Conservation (phyloP, 176 grass and related monocot genomes). For the Musa beccarii region DNA sequence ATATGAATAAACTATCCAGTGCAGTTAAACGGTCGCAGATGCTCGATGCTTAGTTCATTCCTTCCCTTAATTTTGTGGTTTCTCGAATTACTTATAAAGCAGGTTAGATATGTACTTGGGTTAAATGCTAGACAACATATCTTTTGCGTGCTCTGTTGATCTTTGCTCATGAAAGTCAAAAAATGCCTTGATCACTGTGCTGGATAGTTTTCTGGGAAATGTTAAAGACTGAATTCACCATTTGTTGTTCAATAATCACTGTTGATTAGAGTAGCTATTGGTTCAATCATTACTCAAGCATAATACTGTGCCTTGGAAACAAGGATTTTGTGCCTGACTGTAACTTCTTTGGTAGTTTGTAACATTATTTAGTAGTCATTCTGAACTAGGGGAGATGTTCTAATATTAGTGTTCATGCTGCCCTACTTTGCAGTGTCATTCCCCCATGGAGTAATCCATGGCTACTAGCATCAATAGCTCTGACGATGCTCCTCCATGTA, state of each 20-base stretch:
- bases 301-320: not conserved
- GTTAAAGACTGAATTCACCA: not conserved
- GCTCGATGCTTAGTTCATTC: not conserved
- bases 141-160: too few species aligned
- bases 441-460: constrained; percentile 90
- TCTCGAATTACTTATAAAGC: too few species aligned
- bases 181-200: not conserved
- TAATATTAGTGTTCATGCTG: not conserved
- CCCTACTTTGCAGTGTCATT: constrained; percentile 57
- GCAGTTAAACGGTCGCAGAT: not conserved
- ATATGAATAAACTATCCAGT: not conserved
- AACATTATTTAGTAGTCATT: not conserved
- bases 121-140: too few species aligned
- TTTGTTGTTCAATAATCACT: not conserved
- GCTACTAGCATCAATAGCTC: constrained; percentile 84
- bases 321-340: not conserved
- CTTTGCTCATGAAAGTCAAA: not conserved
- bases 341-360: not conserved
- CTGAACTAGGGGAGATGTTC: too few species aligned
- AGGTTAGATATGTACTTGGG: too few species aligned
- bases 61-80: not conserved
- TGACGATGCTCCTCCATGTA: constrained; percentile 85
- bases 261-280: not conserved
- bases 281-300: not conserved
- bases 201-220: not conserved